Evolutionary conservation across 306 rosid species (phyloP), one percentile per base, ranked within the genome.

Genomic region (Arachis stenosperma): DNA sequence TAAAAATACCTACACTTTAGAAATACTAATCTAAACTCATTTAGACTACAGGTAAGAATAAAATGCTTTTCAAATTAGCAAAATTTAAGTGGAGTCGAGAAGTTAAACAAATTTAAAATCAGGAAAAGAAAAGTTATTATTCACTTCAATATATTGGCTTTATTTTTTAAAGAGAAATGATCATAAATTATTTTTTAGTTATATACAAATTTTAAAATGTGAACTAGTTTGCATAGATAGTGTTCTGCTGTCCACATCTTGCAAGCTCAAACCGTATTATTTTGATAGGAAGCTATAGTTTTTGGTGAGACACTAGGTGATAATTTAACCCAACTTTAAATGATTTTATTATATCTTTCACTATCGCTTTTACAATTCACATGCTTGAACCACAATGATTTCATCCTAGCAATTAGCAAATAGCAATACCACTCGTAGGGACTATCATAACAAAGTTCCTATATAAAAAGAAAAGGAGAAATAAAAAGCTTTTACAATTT

Each of bases 311-410:
- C 22, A 14, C 76, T 14, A 59, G 9, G 46, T 13, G 44, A 71
- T 71, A 15, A 44, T 71, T 59, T 17, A 10, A 58, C 47, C 37
- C 36, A 59, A 59, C 58, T 44, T 43, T 43, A 58, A 71, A 33
- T 33, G 37, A 33, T 33, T 41, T 13, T n/a, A 57, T 70, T 57
- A 61, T 9, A n/a, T 58, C 30, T 6, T 52, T 57, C 65, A 56
- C 65, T 12, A 3, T 71, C 30, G 22, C 65, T 46, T 46, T 46
- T 8, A 46, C n/a, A 46, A 10, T 70, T 60, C 58, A 33, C 75
- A 43, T 71, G 65, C 13, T 57, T 36, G 44, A 4, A 42, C 58
- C 5, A 5, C 76, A 58, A 55, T 55, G 12, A 55, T 68, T 54
- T 41, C 6, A 2, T 15, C 61, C 56, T 7, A 41, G 51, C n/a